These are phyloP conservation scores for Closterium sp. DNA, from an alignment of 139 green algal species.

Conservation along the genomic window DNA sequence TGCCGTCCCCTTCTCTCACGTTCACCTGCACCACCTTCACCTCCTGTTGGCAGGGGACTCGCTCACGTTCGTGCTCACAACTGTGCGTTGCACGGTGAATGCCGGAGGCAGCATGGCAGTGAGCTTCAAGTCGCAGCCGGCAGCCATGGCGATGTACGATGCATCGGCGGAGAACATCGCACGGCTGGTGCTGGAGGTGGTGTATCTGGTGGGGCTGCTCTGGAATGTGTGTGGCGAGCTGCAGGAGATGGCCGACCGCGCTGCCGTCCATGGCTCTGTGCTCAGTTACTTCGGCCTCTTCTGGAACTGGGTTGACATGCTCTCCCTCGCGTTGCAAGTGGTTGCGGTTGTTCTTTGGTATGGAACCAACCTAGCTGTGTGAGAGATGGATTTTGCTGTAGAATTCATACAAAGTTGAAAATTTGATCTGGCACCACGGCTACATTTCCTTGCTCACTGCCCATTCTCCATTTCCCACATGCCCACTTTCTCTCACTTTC, in stretches of 20 bases:
- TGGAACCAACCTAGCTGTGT: background rate
- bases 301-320: constrained; percentile 74
- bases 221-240: constrained; percentile 35
- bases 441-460: background rate
- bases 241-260: constrained; percentile 6
- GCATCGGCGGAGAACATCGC: background rate
- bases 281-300: constrained; percentile 57
- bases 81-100: background rate
- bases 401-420: too few relatives aligned
- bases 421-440: too few relatives aligned
- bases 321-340: constrained; percentile 68
- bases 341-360: constrained; percentile 57
- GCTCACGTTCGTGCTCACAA: background rate
- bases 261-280: background rate
- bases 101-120: background rate
- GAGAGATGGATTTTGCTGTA: background rate
- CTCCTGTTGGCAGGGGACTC: background rate
- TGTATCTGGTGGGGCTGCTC: constrained; percentile 64
- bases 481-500: too few relatives aligned
- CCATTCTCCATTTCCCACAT: background rate
- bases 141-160: background rate
- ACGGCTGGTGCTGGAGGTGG: constrained; percentile 64
- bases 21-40: background rate
- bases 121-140: background rate
- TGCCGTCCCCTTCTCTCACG: background rate